Evolutionary conservation across 345 rosid species (phyloP).

Genomic region (Brassica nigra): DNA sequence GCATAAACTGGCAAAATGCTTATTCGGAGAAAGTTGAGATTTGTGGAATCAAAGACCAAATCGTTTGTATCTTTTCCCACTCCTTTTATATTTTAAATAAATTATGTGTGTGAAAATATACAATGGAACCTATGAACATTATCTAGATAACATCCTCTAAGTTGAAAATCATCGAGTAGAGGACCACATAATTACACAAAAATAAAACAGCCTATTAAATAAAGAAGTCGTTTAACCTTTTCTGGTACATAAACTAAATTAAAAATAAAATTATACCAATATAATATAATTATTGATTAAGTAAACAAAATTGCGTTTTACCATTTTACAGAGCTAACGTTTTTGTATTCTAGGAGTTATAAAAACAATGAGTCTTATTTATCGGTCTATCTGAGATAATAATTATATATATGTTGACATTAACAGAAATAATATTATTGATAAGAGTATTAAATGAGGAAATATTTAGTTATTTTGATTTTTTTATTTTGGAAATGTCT

Average conservation of each 20-base stretch:
- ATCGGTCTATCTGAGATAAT: background rate
- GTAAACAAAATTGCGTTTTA: background rate
- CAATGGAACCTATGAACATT: conserved; percentile 23
- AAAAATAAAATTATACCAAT: background rate
- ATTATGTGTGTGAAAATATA: background rate
- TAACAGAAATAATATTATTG: too few relatives aligned
- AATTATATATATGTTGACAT: background rate
- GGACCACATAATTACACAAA: conserved; percentile 28
- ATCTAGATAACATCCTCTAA: conserved; percentile 20
- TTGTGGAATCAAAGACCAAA: conserved; percentile 36
- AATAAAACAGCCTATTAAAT: background rate
- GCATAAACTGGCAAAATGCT: conserved; percentile 33
- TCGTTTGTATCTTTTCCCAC: conserved; percentile 26
- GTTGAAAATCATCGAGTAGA: conserved; percentile 10
- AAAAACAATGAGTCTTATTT: background rate
- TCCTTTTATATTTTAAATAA: conserved; percentile 11
- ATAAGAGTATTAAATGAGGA: background rate
- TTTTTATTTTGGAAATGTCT: background rate
- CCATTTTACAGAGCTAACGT: background rate
- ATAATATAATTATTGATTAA: background rate
- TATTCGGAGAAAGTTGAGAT: conserved; percentile 37
- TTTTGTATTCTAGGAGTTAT: background rate
- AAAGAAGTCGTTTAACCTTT: background rate
- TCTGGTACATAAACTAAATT: background rate
- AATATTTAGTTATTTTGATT: background rate